Evolutionary conservation across 1,284 basidiomycete species (phyloP), one percentile per base, ranked within the genome.

Genomic region (Marasmius sp.): DNA sequence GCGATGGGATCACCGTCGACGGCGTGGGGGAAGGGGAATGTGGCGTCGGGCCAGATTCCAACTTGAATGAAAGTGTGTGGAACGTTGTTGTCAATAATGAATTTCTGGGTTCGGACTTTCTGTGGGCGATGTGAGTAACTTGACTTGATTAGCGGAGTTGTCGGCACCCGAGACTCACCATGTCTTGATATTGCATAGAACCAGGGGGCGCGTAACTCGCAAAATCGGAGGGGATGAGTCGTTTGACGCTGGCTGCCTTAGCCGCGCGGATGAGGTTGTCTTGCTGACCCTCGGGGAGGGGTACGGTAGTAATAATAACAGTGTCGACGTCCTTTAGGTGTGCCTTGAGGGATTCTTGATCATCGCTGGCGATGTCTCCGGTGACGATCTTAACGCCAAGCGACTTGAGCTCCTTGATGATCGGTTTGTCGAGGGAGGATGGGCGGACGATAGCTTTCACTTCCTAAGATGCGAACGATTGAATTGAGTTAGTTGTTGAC

Each of bases 61-160:
- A 62, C 58, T 27, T 64, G 57, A 20, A 65, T 61, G 51, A 64
- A 59, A 20, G 64, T 65, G 51, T 64, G 59, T 4, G 51, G 27
- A 9, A 65, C n/a, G 5, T 57, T 57, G 49, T 53, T 48, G 1
- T 45, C 47, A 16, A 56, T 58, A 43, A 65, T 49, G 47, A 48
- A 62, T 7, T 64, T 41, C 14, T 51, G 60, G 7, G 59, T 61
- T 4, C 41, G 18, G 14, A 61, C 36, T 65, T 65, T 65, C 64
- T 65, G 48, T 27, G 22, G 6, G 9, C 22, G 43, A 43, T 18
- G 54, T 9, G 16, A 39, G 9, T 8, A 47, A 2, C 6, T 3
- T 8, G 1, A n/a, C n/a, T 43, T 43, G 3, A 16, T 58, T 7
- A 27, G 8, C 14, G 3, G 2, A 50, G n/a, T 11, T 9, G 36